Evolutionary conservation across 805 yeast genomes (phyloP).

Genomic region (Cyberlindnera amylophila): DNA sequence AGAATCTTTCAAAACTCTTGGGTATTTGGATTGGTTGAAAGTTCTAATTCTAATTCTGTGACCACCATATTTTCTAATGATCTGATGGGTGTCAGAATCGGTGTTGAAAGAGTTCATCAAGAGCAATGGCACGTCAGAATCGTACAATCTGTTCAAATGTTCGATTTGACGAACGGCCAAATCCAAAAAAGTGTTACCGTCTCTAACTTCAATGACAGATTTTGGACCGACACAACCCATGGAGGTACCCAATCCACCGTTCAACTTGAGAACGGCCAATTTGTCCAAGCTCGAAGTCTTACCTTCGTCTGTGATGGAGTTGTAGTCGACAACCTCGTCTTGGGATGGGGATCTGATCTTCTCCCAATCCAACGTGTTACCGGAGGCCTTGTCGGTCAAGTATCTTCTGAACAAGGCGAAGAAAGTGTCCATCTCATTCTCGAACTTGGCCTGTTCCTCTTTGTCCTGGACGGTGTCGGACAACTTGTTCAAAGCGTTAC

Average conservation of each 20-base stretch:
- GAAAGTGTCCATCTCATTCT: constrained; percentile 90
- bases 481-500: constrained; percentile 87
- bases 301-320: constrained; percentile 39
- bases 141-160: constrained; percentile 83
- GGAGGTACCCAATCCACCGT: constrained; percentile 98
- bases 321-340: constrained; percentile 85
- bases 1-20: constrained; percentile 94
- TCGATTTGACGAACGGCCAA: constrained; percentile 95
- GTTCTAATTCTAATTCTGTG: constrained; percentile 93
- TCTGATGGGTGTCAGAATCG: constrained; percentile 89
- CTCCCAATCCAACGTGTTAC: constrained; percentile 88
- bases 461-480: constrained; percentile 71
- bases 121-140: constrained; percentile 90
- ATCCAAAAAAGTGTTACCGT: constrained; percentile 95
- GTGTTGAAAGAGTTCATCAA: constrained; percentile 99
- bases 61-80: constrained; percentile 94
- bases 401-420: constrained; percentile 92
- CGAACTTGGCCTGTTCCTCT: constrained; percentile 56
- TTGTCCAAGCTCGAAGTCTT: constrained; percentile 51
- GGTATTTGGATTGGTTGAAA: constrained; percentile 97
- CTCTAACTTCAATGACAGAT: constrained; percentile 97
- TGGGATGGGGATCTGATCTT: constrained; percentile 86
- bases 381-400: constrained; percentile 82
- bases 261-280: constrained; percentile 91
- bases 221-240: constrained; percentile 99